These are phyloP conservation scores for Penicillium canescens DNA, from an alignment of 495 filamentous ascomycete species.

Conservation along the genomic window DNA sequence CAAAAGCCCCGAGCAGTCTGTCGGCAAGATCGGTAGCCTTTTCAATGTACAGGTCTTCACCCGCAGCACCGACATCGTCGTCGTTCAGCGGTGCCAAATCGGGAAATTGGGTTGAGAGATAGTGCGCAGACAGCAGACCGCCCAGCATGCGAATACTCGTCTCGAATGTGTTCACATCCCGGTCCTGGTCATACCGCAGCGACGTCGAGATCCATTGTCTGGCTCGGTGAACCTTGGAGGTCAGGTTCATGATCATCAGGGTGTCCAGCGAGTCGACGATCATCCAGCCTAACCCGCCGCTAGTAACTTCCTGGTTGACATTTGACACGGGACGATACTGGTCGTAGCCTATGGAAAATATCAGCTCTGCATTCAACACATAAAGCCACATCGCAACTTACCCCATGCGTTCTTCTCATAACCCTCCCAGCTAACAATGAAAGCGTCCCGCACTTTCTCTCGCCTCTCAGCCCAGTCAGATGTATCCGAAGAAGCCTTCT, in stretches of 20 bases:
- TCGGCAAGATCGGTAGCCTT: conserved; percentile 93
- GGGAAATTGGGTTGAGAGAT: conserved; percentile 76
- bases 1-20: conserved; percentile 82
- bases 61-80: conserved; percentile 64
- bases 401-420: conserved; percentile 96
- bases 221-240: conserved; percentile 79
- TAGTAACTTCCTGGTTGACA: conserved; percentile 77
- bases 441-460: conserved; percentile 85
- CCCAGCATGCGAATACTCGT: conserved; percentile 98
- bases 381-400: conserved; percentile 38
- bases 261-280: conserved; percentile 96
- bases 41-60: conserved; percentile 92
- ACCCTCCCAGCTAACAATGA: conserved; percentile 85
- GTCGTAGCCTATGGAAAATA: conserved; percentile 66
- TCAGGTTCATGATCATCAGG: conserved; percentile 97
- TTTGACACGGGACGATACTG: conserved; percentile 82
- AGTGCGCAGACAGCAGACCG: conserved; percentile 91
- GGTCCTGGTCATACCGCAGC: conserved; percentile 83
- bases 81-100: conserved; percentile 63
- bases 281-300: conserved; percentile 83
- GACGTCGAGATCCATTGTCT: conserved; percentile 86
- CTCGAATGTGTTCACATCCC: conserved; percentile 97
- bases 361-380: conserved; percentile 6
- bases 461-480: conserved; percentile 71
- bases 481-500: conserved; percentile 21